Conservation (phyloP, 192 early-diverging fungal genomes). For the Mortierella claussenii region DNA sequence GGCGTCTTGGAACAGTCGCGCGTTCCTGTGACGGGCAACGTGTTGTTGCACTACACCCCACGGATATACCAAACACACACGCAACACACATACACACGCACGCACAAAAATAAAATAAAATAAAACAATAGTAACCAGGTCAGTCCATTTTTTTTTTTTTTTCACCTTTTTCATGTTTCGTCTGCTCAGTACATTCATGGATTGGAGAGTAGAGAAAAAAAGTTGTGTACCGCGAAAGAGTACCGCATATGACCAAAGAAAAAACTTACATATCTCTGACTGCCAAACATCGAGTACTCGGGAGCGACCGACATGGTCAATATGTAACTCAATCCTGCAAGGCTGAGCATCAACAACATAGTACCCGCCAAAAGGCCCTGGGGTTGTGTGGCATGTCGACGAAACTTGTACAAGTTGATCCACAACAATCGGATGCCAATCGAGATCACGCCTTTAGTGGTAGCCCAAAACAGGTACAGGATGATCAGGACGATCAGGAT, state of each 20-base stretch:
- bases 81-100: too few relatives aligned
- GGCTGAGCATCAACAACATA: conserved; percentile 60
- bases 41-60: conserved; percentile 67
- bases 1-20: conserved; percentile 57
- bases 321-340: conserved; percentile 63
- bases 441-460: conserved; percentile 61
- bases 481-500: conserved; percentile 61
- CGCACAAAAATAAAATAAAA: too few relatives aligned
- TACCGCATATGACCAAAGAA: neutral
- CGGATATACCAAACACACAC: too few relatives aligned
- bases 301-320: conserved; percentile 66
- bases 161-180: too few relatives aligned
- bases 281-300: conserved; percentile 71
- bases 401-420: conserved; percentile 63
- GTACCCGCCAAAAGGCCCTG: conserved; percentile 65
- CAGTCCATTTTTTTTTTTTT: too few relatives aligned
- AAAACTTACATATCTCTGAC: conserved; percentile 65
- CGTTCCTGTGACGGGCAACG: conserved; percentile 9
- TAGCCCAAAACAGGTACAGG: conserved; percentile 65
- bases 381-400: conserved; percentile 60
- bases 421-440: conserved; percentile 68
- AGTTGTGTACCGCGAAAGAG: neutral
- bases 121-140: too few relatives aligned
- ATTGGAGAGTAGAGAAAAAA: neutral
- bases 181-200: too few relatives aligned